Evolutionary conservation across 2,329 filamentous ascomycete genomes (phyloP), one percentile per base, ranked within the genome.

Genomic region (Leptographium wingfieldii): DNA sequence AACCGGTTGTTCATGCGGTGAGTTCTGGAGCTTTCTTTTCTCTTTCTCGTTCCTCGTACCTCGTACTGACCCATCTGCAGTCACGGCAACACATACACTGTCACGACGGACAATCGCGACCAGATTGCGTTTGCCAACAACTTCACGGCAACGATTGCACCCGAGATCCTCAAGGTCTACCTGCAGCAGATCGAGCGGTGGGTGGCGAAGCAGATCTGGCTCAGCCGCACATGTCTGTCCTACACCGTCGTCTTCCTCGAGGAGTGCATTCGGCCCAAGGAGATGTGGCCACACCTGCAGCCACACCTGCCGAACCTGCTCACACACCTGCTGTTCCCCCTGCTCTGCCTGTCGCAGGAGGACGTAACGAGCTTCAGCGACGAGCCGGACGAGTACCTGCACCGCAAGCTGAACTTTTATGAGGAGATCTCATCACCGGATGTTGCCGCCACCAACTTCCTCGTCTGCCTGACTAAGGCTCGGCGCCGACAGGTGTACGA

Each of bases 371-470:
- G 95, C 66, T 99, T 99, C 69, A 85, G 95, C 69, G 87, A 92
- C 14, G 91, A 99, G 69, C 94, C 94, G 5, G 89, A 94, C 63
- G 94, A 99, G 73, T 99, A 97, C 70, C 83, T 99, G 49, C 94
- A 99, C 76, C 85, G 94, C 60, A 97, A 96, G 73, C 80, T 99
- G 62, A 99, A 97, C 73, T 96, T 92, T 70, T 99, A 95, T 71
- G 94, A 99, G 73, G 94, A 99, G 69, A 89, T 95, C 5, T 95
- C 92, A 0, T 87, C 94, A 19, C 94, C 94, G 7, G 94, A 97
- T 71, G 89, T 97, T 60, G 90, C 94, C 3, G 94, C 94, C 4
- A 96, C 92, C 19, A 97, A 96, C 73, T 97, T 99, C 78, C 78
- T 99, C 58, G 88, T 96, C 62, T 92, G 91, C 58, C 80, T 99